These are phyloP conservation scores for Cystofilobasidium ferigula DNA, from an alignment of 768 basidiomycete species.

Conservation along the genomic window DNA sequence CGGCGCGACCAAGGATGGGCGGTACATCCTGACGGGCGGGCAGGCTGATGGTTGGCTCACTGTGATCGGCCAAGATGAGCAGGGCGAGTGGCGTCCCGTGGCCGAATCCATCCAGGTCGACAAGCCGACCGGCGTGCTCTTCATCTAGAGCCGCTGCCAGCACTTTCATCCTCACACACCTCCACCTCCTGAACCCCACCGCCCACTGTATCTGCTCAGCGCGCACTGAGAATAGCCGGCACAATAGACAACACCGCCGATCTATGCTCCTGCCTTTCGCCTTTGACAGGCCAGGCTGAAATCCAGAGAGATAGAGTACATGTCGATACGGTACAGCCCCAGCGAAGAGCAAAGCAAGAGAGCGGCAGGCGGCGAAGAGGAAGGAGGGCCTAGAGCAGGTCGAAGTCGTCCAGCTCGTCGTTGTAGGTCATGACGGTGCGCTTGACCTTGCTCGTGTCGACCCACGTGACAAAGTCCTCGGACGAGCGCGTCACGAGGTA, in stretches of 20 bases:
- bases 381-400: conserved; percentile 7
- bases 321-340: too few species aligned
- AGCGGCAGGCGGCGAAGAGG: background rate
- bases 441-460: conserved; percentile 93
- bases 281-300: too few species aligned
- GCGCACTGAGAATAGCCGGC: too few species aligned
- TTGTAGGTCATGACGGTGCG: conserved; percentile 92
- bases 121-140: conserved; percentile 20
- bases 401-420: conserved; percentile 57
- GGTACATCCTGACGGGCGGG: conserved; percentile 11
- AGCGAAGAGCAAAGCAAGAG: too few species aligned
- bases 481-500: conserved; percentile 92
- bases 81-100: conserved; percentile 10
- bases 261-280: too few species aligned
- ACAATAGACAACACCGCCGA: too few species aligned
- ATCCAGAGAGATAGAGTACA: too few species aligned
- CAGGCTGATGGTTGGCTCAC: conserved; percentile 22
- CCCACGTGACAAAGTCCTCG: conserved; percentile 99
- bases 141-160: conserved; percentile 1
- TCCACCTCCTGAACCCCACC: background rate
- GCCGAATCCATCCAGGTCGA: conserved; percentile 19
- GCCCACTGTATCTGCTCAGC: too few species aligned
- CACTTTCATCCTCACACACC: background rate
- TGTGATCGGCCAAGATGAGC: conserved; percentile 15
- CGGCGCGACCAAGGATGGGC: background rate